Percentiles rank a stretch among this genome's conserved stretches.
Evolutionary conservation across 2,329 filamentous ascomycete genomes (phyloP).

Genomic region (Neoscytalidium dimidiatum): DNA sequence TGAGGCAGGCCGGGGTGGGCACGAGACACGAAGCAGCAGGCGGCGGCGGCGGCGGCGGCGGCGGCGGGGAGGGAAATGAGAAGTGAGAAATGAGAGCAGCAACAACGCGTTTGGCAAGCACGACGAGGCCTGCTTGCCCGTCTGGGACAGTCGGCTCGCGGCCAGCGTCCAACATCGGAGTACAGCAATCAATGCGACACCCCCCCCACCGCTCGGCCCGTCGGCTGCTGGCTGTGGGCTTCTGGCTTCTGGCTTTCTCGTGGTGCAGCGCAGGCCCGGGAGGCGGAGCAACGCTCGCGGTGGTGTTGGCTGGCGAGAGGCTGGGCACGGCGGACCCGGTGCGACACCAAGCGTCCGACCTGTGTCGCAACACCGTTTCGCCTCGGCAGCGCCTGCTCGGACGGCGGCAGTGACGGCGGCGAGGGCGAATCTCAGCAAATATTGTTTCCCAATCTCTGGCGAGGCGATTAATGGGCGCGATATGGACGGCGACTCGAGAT

Average conservation of each 20-base stretch:
- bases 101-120: neutral
- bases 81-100: neutral
- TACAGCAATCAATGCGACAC: conserved; percentile 3
- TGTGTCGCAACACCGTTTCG: conserved; percentile 12
- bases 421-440: neutral
- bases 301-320: neutral
- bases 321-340: neutral
- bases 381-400: no score
- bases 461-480: neutral
- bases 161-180: no score
- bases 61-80: neutral
- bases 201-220: neutral
- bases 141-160: conserved; percentile 7
- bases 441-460: neutral
- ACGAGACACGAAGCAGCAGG: neutral
- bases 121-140: neutral
- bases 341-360: neutral
- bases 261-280: neutral
- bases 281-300: neutral
- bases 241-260: neutral
- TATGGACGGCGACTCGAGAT: neutral
- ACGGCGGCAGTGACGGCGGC: no score
- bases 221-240: no score
- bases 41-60: neutral
- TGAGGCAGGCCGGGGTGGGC: neutral